Evolutionary conservation across 352 stramenopile genomes (phyloP).

Genomic region (Globisporangium takayamanum): DNA sequence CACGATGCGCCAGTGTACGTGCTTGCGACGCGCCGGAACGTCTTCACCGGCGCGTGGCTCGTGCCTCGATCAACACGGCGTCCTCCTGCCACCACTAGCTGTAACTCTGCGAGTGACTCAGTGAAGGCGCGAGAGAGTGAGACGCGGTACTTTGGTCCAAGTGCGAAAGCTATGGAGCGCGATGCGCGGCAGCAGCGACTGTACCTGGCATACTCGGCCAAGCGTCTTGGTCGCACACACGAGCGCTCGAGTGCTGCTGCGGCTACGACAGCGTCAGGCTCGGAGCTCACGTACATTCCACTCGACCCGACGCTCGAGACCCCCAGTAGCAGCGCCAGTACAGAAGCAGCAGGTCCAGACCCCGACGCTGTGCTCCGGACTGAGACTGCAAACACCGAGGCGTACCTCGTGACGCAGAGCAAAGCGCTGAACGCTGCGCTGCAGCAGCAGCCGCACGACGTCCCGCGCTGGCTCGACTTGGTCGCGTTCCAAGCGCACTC

Average conservation of each 20-base stretch:
- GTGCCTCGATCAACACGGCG: constrained; percentile 11
- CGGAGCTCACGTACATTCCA: constrained; percentile 55
- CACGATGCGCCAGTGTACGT: constrained; percentile 58
- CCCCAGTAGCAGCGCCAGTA: neutral
- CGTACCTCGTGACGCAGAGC: constrained; percentile 46
- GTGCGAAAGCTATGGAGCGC: constrained; percentile 35
- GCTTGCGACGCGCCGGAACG: constrained; percentile 39
- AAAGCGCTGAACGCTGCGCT: constrained; percentile 43
- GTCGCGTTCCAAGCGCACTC: constrained; percentile 72
- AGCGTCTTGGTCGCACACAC: constrained; percentile 22
- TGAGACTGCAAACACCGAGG: constrained; percentile 58
- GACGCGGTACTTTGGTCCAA: constrained; percentile 41
- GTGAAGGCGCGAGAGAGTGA: constrained; percentile 3
- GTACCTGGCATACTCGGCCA: constrained; percentile 68
- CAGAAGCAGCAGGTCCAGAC: neutral
- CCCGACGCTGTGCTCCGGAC: constrained; percentile 31
- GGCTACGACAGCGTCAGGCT: neutral
- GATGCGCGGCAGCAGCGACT: constrained; percentile 35
- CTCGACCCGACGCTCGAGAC: constrained; percentile 41
- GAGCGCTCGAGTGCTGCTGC: neutral
- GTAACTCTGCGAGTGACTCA: neutral
- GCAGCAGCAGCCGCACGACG: constrained; percentile 28
- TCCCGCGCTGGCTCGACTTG: constrained; percentile 59
- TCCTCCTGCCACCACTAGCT: neutral
- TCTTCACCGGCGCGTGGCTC: constrained; percentile 44